Evolutionary conservation across 2,329 filamentous ascomycete genomes (phyloP), one percentile per base, ranked within the genome.

Genomic region (Graphiopsis chlorocephala): DNA sequence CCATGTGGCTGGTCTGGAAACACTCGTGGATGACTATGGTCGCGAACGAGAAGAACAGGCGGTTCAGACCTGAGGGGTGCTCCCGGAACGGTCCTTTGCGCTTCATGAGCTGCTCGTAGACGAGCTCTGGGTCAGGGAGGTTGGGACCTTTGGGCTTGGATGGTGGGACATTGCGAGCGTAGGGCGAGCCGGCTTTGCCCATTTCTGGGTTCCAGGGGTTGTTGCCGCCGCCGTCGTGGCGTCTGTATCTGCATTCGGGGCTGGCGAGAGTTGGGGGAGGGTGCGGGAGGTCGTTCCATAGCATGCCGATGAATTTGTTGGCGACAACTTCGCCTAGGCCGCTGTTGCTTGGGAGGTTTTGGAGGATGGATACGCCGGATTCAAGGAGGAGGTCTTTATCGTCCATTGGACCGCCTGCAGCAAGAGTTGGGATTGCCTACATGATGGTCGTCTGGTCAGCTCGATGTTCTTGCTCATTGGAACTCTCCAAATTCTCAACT

Each of bases 241-340:
- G 71, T 67, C 80, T 72, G 68, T 82, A 82, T 66, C 78, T 76
- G 14, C 78, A 70, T 8, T 77, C 75, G 5, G 82, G 82, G 14
- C 82, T 82, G 47, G 81, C 79, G 14, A 79, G 68, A 23, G 81
- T 81, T 2, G 78, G 76, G 5, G 81, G 74, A 14, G 83, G 83
- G 69, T 85, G 83, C 33, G 82, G 83, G 15, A 85, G 74, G 68
- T 84, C 82, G 66, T 81, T 72, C 78, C 80, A 85, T 4, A 85
- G 77, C 82, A 84, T 83, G 6, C 74, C 75, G 65, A 85, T 84
- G 72, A 85, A 85, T 25, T 77, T 78, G 72, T 82, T 78, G 4
- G 82, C 82, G 7, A 83, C 75, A n/a, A 76, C 79, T 48, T 77
- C 71, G 58, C 79, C 78, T n/a, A 84, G 74, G 14, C 81, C 78